Conservation (phyloP, 306 rosid species). For the Sophora flavescens region DNA sequence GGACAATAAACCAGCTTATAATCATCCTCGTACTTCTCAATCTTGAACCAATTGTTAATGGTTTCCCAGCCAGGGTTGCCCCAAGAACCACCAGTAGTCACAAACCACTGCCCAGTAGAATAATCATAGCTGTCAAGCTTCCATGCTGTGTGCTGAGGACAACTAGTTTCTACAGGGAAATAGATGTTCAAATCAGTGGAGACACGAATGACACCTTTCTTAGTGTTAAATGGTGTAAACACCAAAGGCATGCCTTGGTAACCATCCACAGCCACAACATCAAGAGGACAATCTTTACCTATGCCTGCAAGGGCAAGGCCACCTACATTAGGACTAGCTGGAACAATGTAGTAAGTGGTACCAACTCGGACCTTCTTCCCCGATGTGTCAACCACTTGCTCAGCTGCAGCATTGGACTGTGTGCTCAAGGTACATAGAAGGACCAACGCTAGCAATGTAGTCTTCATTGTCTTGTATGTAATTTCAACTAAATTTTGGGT, state of each 20-base stretch:
- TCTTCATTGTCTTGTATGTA: constrained; percentile 7
- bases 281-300: constrained; percentile 2
- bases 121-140: constrained; percentile 38
- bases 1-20: no score
- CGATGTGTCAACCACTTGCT: constrained; percentile 46
- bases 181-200: constrained; percentile 21
- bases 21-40: no score
- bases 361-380: constrained; percentile 30
- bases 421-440: constrained; percentile 12
- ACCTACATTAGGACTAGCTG: neutral
- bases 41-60: no score
- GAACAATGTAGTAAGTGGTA: neutral
- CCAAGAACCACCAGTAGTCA: no score
- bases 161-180: constrained; percentile 32
- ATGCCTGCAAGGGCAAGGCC: neutral
- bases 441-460: neutral
- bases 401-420: constrained; percentile 21
- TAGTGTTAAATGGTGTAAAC: neutral
- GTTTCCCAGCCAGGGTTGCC: no score
- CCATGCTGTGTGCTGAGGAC: constrained; percentile 48
- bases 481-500: neutral
- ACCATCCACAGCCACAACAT: constrained; percentile 15
- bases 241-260: neutral
- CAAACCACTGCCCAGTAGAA: neutral
- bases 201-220: constrained; percentile 20